Conservation (phyloP, 768 basidiomycete genomes). For the Tricholomella constricta region DNA sequence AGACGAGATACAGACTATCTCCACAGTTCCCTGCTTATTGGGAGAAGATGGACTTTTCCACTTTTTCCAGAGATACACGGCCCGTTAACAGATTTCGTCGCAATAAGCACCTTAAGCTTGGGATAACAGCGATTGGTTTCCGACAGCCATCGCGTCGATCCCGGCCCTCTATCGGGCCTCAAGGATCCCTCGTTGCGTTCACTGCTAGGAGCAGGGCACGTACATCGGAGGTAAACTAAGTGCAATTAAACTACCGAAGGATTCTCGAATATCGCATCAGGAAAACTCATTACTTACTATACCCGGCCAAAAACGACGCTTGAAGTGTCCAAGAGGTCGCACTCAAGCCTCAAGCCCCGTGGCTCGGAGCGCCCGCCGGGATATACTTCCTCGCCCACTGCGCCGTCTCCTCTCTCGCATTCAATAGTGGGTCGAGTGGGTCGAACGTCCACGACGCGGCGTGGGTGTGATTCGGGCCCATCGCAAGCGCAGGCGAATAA, state of each 20-base stretch:
- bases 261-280: too few relatives aligned
- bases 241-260: constrained; percentile 4
- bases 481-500: constrained; percentile 51
- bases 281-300: too few relatives aligned
- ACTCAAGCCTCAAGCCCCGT: too few relatives aligned
- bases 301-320: background rate
- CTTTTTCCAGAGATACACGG: too few relatives aligned
- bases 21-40: too few relatives aligned
- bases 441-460: constrained; percentile 56
- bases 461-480: constrained; percentile 29
- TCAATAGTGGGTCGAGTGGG: constrained; percentile 68
- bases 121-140: too few relatives aligned
- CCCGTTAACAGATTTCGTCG: too few relatives aligned
- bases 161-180: constrained; percentile 24
- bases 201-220: background rate
- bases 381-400: constrained; percentile 68
- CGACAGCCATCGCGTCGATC: constrained; percentile 25
- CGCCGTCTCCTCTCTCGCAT: constrained; percentile 66
- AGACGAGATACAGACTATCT: too few relatives aligned
- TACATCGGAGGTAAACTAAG: too few relatives aligned
- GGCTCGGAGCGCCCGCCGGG: constrained; percentile 23
- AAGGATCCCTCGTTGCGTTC: constrained; percentile 6
- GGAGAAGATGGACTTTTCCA: too few relatives aligned
- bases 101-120: too few relatives aligned
- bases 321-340: too few relatives aligned